phyloP scores from a whole-genome alignment of 1,284 basidiomycete species.

The Cryptococcus sp. region DNA sequence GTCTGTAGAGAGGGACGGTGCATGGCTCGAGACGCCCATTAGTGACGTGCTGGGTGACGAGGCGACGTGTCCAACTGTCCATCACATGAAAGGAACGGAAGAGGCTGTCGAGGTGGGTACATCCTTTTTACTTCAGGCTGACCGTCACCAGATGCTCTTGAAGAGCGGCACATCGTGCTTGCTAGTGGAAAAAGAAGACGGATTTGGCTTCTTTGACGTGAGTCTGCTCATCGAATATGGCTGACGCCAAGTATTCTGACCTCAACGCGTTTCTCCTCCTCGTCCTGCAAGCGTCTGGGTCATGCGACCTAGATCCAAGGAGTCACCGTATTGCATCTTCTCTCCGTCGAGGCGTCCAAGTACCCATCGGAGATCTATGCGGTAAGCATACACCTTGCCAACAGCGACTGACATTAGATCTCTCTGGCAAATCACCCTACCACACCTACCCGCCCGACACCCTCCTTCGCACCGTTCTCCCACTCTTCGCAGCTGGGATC shows the following conservation, averaged over 20 bases:
- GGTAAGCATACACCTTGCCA: conserved; percentile 15
- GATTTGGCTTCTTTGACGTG: conserved; percentile 35
- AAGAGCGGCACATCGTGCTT: conserved; percentile 16
- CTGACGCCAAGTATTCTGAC: conserved; percentile 27
- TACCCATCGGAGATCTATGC: conserved; percentile 24
- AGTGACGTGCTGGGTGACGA: conserved; percentile 6
- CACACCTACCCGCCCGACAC: conserved; percentile 16
- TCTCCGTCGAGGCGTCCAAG: conserved; percentile 4
- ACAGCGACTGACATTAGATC: conserved; percentile 16
- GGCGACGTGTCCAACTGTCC: conserved; percentile 4
- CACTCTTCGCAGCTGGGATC: conserved; percentile 31
- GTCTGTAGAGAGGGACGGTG: conserved; percentile 5
- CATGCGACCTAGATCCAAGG: not conserved
- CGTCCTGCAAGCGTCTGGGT: conserved; percentile 25
- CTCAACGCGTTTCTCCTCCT: conserved; percentile 35
- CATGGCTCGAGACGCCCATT: conserved; percentile 23
- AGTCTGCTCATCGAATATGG: conserved; percentile 3
- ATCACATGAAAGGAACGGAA: conserved; percentile 24
- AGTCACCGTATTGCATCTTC: not conserved
- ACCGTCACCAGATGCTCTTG: conserved; percentile 19
- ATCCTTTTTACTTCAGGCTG: not conserved
- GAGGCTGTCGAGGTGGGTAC: conserved; percentile 32
- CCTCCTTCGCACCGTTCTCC: conserved; percentile 22
- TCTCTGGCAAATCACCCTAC: conserved; percentile 36
- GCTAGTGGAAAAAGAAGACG: conserved; percentile 17